Base-by-base conservation (phyloP, 1,284 basidiomycete species). In the Ganoderma leucocontextum region DNA sequence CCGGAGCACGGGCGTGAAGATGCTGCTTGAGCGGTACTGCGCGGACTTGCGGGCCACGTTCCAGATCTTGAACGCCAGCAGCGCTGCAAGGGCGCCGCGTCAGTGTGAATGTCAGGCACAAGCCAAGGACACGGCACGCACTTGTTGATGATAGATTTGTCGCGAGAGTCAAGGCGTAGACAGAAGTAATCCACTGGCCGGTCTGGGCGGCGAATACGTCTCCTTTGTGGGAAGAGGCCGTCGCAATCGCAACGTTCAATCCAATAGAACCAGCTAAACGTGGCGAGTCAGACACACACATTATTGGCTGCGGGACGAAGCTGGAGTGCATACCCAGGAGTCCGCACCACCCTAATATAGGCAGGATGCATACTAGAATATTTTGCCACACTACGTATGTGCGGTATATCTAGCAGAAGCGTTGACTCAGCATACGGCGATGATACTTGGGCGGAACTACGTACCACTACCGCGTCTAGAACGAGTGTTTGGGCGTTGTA, bases 91-190 rank as follows among this genome's bases (percentile, higher is more conserved):
- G 19, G 19, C 35, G 19, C 55, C 47, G 22, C 12, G 22, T 52
- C 22, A 52, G 22, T 9, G 12, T n/a, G 47, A 29, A 22, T 5
- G 22, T 13, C 22, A 52, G 47, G 12, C 12, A 25, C 47, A 9
- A 25, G 41, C 29, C 63, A 15, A 2, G 17, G 22, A 15, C 17
- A 25, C n/a, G 10, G n/a, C 0, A 63, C 71, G 35, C 59, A 81
- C 80, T 68, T 12, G 80, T 77, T 39, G 77, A 75, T 2, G 76
- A 65, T 17, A 81, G 66, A 68, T 80, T 80, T 5, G 76, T 78
- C 4, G 75, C 71, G 35, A 81, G 72, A 0, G 78, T 79, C 19
- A 73, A 70, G 0, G 74, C 68, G 69, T 76, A 79, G 58, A 78
- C 78, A 0, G 78, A 65, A 7, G 76, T 79, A 67, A 81, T 75